Evolutionary conservation across 495 filamentous ascomycete species (phyloP).

Genomic region (Physcia stellaris): DNA sequence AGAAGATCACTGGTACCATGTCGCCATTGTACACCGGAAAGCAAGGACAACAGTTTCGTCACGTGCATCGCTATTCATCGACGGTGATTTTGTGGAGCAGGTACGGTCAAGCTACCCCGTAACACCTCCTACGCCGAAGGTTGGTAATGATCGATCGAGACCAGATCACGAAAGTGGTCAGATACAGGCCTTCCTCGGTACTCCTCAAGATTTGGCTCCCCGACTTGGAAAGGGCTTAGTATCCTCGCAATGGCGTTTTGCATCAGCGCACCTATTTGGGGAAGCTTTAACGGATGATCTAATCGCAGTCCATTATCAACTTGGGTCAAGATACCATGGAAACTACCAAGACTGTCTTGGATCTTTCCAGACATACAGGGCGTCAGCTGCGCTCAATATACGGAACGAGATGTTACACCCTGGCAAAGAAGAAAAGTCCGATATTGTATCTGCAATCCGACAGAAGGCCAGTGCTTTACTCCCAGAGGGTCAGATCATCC

Average conservation of each 20-base stretch:
- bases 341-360: constrained; percentile 95
- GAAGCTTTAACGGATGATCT: constrained; percentile 85
- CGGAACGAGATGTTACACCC: constrained; percentile 86
- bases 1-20: constrained; percentile 75
- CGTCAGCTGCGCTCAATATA: constrained; percentile 81
- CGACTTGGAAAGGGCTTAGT: constrained; percentile 65
- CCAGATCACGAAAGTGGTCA: constrained; percentile 44
- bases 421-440: constrained; percentile 81
- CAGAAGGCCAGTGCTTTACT: constrained; percentile 67
- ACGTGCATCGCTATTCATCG: constrained; percentile 77
- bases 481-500: constrained; percentile 66
- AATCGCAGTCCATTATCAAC: constrained; percentile 75
- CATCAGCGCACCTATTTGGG: constrained; percentile 75
- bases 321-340: constrained; percentile 81
- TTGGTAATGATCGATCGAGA: constrained; percentile 43
- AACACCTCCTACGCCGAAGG: constrained; percentile 45
- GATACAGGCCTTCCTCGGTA: constrained; percentile 87
- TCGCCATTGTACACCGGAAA: constrained; percentile 70
- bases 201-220: constrained; percentile 78
- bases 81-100: constrained; percentile 89
- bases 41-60: constrained; percentile 62
- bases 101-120: constrained; percentile 77
- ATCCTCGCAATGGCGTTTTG: constrained; percentile 72
- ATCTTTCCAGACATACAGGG: constrained; percentile 90
- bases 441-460: constrained; percentile 78